Evolutionary conservation across 73 alveolate genomes (phyloP).

Genomic region (Paramecium primaurelia): DNA sequence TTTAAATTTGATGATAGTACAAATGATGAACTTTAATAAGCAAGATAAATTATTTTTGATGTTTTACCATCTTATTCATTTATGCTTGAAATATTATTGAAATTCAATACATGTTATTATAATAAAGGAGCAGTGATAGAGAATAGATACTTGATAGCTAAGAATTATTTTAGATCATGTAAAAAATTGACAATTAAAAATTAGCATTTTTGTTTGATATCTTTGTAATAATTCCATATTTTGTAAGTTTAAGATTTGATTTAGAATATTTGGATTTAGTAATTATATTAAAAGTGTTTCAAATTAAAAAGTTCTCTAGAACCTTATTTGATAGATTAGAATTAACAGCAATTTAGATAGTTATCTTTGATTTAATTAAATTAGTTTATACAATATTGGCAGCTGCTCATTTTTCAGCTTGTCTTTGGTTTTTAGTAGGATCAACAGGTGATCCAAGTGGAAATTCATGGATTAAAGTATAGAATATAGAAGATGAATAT

Average conservation of each 20-base stretch:
- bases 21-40: not conserved
- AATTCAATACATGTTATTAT: slow-evolving; percentile 27
- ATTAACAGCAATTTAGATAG: not conserved
- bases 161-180: slow-evolving; percentile 8
- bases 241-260: not conserved
- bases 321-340: slow-evolving; percentile 16
- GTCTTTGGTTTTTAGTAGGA: slow-evolving; percentile 29
- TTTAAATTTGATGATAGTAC: not conserved
- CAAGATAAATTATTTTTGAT: not conserved
- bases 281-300: not conserved
- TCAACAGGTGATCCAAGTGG: slow-evolving; percentile 17
- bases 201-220: slow-evolving; percentile 18
- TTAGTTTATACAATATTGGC: not conserved
- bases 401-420: slow-evolving; percentile 44
- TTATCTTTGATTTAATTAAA: not conserved
- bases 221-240: slow-evolving; percentile 9
- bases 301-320: slow-evolving; percentile 2
- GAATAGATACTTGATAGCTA: slow-evolving; percentile 26
- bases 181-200: no score
- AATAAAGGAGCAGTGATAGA: slow-evolving; percentile 13
- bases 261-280: not conserved
- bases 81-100: slow-evolving; percentile 12
- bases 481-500: not conserved
- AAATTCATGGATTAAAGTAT: not conserved
- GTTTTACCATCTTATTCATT: slow-evolving; percentile 9